Evolutionary conservation across 352 stramenopile species (phyloP).

Genomic region (Globisporangium irregulare): DNA sequence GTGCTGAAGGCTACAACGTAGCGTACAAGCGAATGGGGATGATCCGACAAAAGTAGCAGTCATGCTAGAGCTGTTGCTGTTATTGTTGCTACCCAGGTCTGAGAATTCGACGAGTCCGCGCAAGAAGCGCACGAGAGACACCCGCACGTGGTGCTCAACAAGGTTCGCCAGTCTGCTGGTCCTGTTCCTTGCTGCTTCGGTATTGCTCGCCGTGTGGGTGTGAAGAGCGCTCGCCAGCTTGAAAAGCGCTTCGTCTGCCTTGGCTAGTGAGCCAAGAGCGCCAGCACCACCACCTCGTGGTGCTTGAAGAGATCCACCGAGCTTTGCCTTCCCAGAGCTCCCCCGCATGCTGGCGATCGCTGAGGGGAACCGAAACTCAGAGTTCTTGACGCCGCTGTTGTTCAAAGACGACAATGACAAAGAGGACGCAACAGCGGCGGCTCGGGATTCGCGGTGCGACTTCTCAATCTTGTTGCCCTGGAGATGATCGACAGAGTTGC

Average conservation of each 20-base stretch:
- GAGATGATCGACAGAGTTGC: not conserved
- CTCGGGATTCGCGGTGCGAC: not conserved
- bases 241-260: not conserved
- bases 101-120: conserved; percentile 17
- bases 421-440: not conserved
- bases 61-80: no score
- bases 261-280: not conserved
- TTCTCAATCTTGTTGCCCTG: not conserved
- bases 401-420: conserved; percentile 6
- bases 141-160: conserved; percentile 17
- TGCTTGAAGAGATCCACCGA: not conserved
- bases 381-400: not conserved
- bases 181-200: not conserved
- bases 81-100: not conserved
- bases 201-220: not conserved
- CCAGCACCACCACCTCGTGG: not conserved
- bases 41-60: not conserved
- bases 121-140: conserved; percentile 25
- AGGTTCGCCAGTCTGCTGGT: conserved; percentile 6
- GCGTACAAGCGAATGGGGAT: not conserved
- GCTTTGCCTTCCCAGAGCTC: conserved; percentile 2
- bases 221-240: conserved; percentile 10
- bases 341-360: conserved; percentile 10
- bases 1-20: conserved; percentile 14
- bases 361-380: conserved; percentile 11